Evolutionary conservation across 129 eudicot genomes (phyloP).

Genomic region (Logfia minima): DNA sequence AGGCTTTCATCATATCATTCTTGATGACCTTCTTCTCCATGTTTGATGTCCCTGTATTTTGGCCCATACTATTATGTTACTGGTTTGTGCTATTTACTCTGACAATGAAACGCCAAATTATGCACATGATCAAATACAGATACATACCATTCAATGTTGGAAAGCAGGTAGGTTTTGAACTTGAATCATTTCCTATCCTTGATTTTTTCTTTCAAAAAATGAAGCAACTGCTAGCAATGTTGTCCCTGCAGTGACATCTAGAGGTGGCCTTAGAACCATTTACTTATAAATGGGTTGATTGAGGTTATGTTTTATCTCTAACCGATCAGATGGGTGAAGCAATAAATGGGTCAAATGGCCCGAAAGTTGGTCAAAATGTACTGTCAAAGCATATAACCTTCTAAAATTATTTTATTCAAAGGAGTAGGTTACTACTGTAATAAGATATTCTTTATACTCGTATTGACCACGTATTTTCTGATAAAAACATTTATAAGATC

Average conservation of each 20-base stretch:
- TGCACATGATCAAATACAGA: constrained; percentile 50
- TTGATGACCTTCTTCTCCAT: constrained; percentile 47
- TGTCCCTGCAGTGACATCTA: neutral
- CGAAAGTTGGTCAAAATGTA: neutral
- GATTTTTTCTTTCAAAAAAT: neutral
- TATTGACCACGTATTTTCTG: neutral
- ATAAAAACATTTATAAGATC: neutral
- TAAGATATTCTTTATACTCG: neutral
- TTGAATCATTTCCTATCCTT: neutral
- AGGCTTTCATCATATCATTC: constrained; percentile 73
- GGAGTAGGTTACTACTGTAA: neutral
- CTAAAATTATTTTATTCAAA: neutral
- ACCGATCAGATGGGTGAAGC: neutral
- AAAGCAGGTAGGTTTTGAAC: constrained; percentile 43
- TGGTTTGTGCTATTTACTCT: constrained; percentile 48
- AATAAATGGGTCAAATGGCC: neutral
- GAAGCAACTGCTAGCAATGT: constrained; percentile 2
- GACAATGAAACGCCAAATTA: constrained; percentile 49
- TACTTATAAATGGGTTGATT: neutral
- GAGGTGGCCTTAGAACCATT: neutral
- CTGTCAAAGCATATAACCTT: neutral
- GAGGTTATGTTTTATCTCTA: neutral
- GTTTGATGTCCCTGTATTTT: constrained; percentile 48
- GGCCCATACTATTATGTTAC: constrained; percentile 46
- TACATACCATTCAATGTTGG: constrained; percentile 41